Evolutionary conservation across 345 rosid species (phyloP), one percentile per base, ranked within the genome.

Genomic region (Lepidium sativum): DNA sequence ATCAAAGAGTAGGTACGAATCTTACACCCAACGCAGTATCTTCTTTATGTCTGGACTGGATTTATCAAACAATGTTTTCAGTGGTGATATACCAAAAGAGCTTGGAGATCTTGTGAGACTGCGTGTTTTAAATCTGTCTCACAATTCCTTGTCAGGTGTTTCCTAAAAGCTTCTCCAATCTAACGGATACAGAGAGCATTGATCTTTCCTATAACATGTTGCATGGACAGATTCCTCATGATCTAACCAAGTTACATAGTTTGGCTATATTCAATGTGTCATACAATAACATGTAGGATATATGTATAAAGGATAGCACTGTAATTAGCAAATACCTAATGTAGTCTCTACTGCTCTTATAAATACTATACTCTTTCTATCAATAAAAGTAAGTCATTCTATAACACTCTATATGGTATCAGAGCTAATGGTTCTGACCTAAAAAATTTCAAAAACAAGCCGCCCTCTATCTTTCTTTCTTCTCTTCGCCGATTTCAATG

Each of bases 121-220:
- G 2, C 8, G 31, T 5, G 47, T 60, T 3, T 21, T 78, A 18
- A 80, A 78, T 54, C 18, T 81, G 0, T 80, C 85, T 9, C 59
- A 63, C 31, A 83, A 81, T 6, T 47, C 50, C 0, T 59, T 79
- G 9, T 32, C 32, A 0, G 81, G 84, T 34, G 2, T 58, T 80
- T 37, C 88, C 85, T 9, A 0, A 2, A 2, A 71, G 67, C 0
- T 50, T 81, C 45, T 75, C 77, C 18, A 65, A 67, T 9, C 54
- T 80, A 0, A 21, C 4, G 0, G 12, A 58, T 2, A 9, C 78
- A 1, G 82, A 80, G 44, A 72, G 80, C n/a, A 47, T 80, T 34
- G 81, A 75, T 45, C 56, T 68, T 33, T 81, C 76, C 0, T 50
- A 48, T 31, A 79, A 77, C 54, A 4, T 33, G 8, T 72, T 79